These are phyloP conservation scores for Aspergillus piperis DNA, from an alignment of 2,329 filamentous ascomycete genomes.

Conservation along the genomic window DNA sequence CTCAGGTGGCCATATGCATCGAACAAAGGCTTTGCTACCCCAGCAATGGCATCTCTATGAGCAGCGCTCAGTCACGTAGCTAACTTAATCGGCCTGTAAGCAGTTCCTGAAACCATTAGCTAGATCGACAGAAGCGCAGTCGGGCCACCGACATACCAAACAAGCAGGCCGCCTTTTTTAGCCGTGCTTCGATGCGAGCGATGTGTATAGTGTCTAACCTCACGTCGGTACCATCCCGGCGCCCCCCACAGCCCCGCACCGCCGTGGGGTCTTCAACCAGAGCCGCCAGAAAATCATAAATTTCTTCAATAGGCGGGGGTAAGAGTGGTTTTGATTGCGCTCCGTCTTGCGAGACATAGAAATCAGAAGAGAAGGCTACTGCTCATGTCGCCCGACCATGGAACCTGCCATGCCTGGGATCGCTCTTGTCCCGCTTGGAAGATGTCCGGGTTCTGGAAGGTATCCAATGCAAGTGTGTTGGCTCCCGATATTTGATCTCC, in stretches of 20 bases:
- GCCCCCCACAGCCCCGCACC: conserved; percentile 2
- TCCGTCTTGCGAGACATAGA: background rate
- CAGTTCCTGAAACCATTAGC: background rate
- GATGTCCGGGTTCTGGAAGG: conserved; percentile 36
- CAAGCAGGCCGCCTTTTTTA: background rate
- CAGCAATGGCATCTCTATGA: too few species aligned
- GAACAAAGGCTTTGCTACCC: too few species aligned
- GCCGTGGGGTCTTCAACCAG: background rate
- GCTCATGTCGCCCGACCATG: conserved; percentile 46
- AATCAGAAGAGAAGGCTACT: conserved; percentile 38
- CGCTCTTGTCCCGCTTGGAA: conserved; percentile 35
- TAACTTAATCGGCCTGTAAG: background rate
- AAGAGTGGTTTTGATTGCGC: background rate
- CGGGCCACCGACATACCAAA: background rate
- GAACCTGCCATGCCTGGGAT: conserved; percentile 39
- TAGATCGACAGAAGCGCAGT: background rate
- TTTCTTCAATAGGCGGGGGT: background rate
- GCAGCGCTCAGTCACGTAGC: background rate
- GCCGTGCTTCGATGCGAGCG: background rate
- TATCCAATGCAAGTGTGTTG: conserved; percentile 38
- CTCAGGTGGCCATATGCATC: too few species aligned
- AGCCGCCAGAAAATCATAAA: background rate
- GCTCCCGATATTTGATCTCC: conserved; percentile 44
- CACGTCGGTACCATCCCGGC: background rate
- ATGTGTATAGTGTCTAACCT: background rate